Evolutionary conservation across 148 eudicot genomes (phyloP).

Genomic region (Amaranthus cruentus): DNA sequence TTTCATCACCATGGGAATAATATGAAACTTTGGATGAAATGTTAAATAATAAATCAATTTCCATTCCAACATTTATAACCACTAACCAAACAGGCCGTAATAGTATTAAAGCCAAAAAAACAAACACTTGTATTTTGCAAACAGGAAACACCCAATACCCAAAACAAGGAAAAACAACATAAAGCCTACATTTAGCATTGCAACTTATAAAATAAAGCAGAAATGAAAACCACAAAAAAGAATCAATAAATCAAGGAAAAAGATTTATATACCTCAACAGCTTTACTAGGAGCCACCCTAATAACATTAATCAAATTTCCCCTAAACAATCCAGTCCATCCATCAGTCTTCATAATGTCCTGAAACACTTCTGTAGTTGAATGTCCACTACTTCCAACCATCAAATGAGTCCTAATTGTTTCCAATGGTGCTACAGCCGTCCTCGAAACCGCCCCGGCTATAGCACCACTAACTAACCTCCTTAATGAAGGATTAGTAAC

Average conservation of each 20-base stretch:
- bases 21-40: too few species aligned
- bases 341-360: slow-evolving; percentile 80
- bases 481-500: slow-evolving; percentile 72
- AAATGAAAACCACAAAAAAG: neutral
- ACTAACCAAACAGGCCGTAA: too few species aligned
- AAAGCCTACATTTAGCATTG: neutral
- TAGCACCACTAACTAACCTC: slow-evolving; percentile 91
- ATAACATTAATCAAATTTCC: slow-evolving; percentile 94
- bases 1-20: too few species aligned
- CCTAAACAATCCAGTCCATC: slow-evolving; percentile 88
- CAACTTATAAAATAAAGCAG: neutral
- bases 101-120: too few species aligned
- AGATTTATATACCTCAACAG: slow-evolving; percentile 74
- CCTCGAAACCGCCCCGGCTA: slow-evolving; percentile 93
- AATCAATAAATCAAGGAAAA: neutral
- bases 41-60: too few species aligned
- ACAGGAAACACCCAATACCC: neutral
- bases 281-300: slow-evolving; percentile 95
- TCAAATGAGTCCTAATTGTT: slow-evolving; percentile 97
- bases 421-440: slow-evolving; percentile 95
- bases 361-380: slow-evolving; percentile 75
- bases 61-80: too few species aligned
- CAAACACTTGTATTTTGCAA: neutral
- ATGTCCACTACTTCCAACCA: slow-evolving; percentile 95
- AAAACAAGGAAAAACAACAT: neutral